phyloP scores from a whole-genome alignment of 129 eudicot species.

The Rutidosis leptorrhynchoides region DNA sequence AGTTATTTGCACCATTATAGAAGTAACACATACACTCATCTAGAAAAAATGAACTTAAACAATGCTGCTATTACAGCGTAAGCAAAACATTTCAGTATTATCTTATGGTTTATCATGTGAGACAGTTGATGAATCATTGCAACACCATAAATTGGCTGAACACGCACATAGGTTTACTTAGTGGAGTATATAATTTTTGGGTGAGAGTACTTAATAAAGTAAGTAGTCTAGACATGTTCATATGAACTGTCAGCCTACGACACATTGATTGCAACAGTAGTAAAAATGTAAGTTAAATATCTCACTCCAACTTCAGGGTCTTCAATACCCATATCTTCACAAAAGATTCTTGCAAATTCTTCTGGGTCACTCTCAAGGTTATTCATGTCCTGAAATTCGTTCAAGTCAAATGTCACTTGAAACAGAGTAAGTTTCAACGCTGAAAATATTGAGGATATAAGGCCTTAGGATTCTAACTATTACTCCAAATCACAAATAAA shows the following conservation, averaged over 20 bases:
- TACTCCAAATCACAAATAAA: neutral
- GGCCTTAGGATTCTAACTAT: slow-evolving; percentile 6
- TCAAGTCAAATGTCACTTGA: neutral
- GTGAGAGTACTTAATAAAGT: too few species aligned
- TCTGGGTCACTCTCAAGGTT: slow-evolving; percentile 98
- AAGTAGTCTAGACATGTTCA: neutral
- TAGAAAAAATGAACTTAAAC: neutral
- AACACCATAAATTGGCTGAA: neutral
- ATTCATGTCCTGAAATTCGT: slow-evolving; percentile 72
- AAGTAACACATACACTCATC: neutral
- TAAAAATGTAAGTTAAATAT: neutral
- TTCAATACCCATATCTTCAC: slow-evolving; percentile 80
- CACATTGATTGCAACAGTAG: neutral
- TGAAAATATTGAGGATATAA: neutral
- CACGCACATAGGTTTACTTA: neutral
- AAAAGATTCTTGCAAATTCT: slow-evolving; percentile 86
- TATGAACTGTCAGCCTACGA: neutral
- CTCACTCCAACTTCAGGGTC: slow-evolving; percentile 99
- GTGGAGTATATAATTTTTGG: too few species aligned
- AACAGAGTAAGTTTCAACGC: slow-evolving; percentile 4
- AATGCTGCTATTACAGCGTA: neutral
- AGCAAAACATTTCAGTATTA: neutral
- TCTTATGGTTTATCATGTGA: neutral
- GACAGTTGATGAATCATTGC: neutral
- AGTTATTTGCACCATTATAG: neutral